These are phyloP conservation scores for Chloromonas sp. DNA, from an alignment of 163 green algal species.

Conservation along the genomic window DNA sequence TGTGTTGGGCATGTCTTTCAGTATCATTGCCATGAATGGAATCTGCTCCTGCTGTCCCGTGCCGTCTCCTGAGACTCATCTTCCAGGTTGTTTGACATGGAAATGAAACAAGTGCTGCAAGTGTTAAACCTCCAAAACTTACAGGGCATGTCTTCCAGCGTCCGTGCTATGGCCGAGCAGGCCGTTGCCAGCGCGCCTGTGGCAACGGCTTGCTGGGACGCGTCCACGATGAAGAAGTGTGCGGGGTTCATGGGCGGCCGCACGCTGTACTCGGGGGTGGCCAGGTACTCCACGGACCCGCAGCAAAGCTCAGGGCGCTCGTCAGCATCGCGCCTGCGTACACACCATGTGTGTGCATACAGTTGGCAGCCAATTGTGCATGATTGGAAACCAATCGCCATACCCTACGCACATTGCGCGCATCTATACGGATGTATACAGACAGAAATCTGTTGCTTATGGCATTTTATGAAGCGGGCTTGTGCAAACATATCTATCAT, in stretches of 20 bases:
- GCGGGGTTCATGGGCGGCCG: slow-evolving; percentile 69
- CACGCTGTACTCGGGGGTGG: slow-evolving; percentile 62
- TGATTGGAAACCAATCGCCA: too few species aligned
- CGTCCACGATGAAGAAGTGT: slow-evolving; percentile 92
- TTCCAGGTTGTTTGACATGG: too few species aligned
- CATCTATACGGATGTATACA: too few species aligned
- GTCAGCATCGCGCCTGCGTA: slow-evolving; percentile 29
- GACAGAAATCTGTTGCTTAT: too few species aligned
- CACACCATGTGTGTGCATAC: background rate
- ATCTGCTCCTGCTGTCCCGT: too few species aligned
- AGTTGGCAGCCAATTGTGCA: background rate
- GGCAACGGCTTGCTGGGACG: slow-evolving; percentile 57
- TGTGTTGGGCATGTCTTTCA: too few species aligned
- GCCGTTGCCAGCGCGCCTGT: slow-evolving; percentile 64
- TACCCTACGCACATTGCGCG: too few species aligned
- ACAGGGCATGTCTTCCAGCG: slow-evolving; percentile 69
- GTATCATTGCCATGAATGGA: too few species aligned
- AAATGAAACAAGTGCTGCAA: too few species aligned
- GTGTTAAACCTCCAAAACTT: background rate
- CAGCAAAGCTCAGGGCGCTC: slow-evolving; percentile 85
- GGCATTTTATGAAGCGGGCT: too few species aligned
- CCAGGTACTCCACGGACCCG: slow-evolving; percentile 50
- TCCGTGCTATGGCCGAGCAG: slow-evolving; percentile 63
- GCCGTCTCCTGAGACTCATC: too few species aligned
- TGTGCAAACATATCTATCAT: too few species aligned